A percentile compares a stretch with the other conserved stretches of the same genome.
Conservation (phyloP, 257 asterid species). For the Plectranthus barbatus region DNA sequence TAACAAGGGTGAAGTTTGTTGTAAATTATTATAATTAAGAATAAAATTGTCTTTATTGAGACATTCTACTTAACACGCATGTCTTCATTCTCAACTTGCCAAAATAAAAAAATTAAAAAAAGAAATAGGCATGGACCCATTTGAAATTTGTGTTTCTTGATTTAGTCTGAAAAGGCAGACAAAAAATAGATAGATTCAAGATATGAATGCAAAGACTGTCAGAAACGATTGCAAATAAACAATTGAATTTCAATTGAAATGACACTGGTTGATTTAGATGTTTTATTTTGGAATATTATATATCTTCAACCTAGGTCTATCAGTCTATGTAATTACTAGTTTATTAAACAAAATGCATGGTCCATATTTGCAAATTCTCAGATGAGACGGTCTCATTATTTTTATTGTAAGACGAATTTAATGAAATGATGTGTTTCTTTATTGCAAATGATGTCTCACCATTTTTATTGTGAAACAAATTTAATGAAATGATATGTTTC, state of each 20-base stretch:
- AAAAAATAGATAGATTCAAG: not conserved
- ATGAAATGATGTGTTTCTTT: too few relatives aligned
- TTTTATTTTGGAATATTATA: not conserved
- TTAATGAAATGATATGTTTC: too few relatives aligned
- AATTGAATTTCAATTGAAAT: slow-evolving; percentile 1
- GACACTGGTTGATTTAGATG: too few relatives aligned
- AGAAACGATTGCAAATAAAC: not conserved
- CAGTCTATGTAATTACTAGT: not conserved
- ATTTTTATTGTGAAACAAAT: too few relatives aligned
- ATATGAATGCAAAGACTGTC: not conserved
- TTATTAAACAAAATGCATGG: too few relatives aligned
- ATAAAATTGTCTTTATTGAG: slow-evolving; percentile 23
- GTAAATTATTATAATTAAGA: slow-evolving; percentile 3
- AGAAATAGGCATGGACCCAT: slow-evolving; percentile 25
- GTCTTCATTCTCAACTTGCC: slow-evolving; percentile 62
- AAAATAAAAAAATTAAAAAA: not conserved
- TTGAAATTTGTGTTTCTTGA: slow-evolving; percentile 12
- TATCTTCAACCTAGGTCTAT: too few relatives aligned
- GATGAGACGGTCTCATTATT: too few relatives aligned
- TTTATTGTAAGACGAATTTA: too few relatives aligned
- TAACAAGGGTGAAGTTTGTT: slow-evolving; percentile 13
- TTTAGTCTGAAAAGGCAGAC: slow-evolving; percentile 1
- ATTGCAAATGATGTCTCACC: too few relatives aligned
- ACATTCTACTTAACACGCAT: slow-evolving; percentile 52
- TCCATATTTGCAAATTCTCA: too few relatives aligned